phyloP scores from a whole-genome alignment of 2,329 filamentous ascomycete species.

The Alternaria triticimaculans region DNA sequence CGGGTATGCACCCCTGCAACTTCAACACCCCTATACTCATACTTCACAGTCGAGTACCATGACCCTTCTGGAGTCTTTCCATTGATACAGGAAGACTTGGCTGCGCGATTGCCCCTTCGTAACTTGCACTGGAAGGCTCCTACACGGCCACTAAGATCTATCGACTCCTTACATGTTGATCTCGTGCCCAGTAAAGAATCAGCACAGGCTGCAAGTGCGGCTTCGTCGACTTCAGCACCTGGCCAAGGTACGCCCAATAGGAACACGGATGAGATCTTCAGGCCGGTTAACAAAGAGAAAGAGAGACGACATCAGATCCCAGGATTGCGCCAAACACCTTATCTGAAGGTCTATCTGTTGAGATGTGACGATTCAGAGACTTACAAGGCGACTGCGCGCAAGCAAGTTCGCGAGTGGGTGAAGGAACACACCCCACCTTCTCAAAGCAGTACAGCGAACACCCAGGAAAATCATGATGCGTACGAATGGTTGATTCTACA shows the following conservation, averaged over 20 bases:
- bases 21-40: slow-evolving; percentile 25
- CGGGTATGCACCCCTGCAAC: slow-evolving; percentile 47
- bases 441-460: slow-evolving; percentile 64
- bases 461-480: slow-evolving; percentile 91
- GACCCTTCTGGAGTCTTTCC: slow-evolving; percentile 91
- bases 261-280: slow-evolving; percentile 36
- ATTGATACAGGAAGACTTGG: slow-evolving; percentile 77
- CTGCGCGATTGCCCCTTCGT: slow-evolving; percentile 79
- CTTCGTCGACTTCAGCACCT: slow-evolving; percentile 30
- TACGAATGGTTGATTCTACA: slow-evolving; percentile 96
- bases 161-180: slow-evolving; percentile 89
- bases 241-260: slow-evolving; percentile 26
- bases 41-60: slow-evolving; percentile 82
- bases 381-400: slow-evolving; percentile 81
- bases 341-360: slow-evolving; percentile 87
- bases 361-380: slow-evolving; percentile 95
- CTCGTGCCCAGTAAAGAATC: slow-evolving; percentile 69
- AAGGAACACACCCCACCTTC: slow-evolving; percentile 70
- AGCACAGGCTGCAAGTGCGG: slow-evolving; percentile 36
- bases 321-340: slow-evolving; percentile 88
- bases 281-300: slow-evolving; percentile 41
- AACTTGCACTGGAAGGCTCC: slow-evolving; percentile 98
- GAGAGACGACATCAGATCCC: slow-evolving; percentile 91
- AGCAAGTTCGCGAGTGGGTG: slow-evolving; percentile 88
- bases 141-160: slow-evolving; percentile 87